These are phyloP conservation scores for Aspergillus taichungensis DNA, from an alignment of 495 filamentous ascomycete genomes.

Conservation along the genomic window DNA sequence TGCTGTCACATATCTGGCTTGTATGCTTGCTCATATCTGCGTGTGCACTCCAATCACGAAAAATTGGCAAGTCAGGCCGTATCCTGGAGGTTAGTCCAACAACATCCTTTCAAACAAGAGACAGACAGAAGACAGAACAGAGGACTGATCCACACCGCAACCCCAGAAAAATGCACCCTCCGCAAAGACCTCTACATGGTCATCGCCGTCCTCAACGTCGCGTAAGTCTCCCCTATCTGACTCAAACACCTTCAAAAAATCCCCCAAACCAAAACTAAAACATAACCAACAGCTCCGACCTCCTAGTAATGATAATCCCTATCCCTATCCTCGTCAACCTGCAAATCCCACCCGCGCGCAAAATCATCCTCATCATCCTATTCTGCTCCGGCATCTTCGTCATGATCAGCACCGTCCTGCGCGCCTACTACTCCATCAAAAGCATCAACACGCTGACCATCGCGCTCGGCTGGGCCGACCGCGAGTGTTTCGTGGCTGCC, in stretches of 20 bases:
- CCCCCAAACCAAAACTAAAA: no score
- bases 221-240: conserved; percentile 5
- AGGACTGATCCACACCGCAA: neutral
- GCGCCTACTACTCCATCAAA: conserved; percentile 16
- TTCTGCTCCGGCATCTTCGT: conserved; percentile 21
- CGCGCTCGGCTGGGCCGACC: conserved; percentile 16
- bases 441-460: conserved; percentile 12
- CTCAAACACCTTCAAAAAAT: no score
- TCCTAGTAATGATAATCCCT: conserved; percentile 12
- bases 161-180: conserved; percentile 19
- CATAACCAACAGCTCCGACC: conserved; percentile 9
- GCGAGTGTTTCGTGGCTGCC: conserved; percentile 18
- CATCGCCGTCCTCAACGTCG: conserved; percentile 14
- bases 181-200: conserved; percentile 13
- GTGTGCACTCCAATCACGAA: conserved; percentile 36
- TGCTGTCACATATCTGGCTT: conserved; percentile 33
- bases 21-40: conserved; percentile 35
- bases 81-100: conserved; percentile 28
- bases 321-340: conserved; percentile 19
- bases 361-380: conserved; percentile 14
- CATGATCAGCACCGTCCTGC: conserved; percentile 19
- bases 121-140: neutral
- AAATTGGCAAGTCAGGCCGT: conserved; percentile 44
- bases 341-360: conserved; percentile 14
- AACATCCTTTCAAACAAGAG: neutral